Conservation (phyloP, 306 rosid genomes). For the Quercus variabilis region DNA sequence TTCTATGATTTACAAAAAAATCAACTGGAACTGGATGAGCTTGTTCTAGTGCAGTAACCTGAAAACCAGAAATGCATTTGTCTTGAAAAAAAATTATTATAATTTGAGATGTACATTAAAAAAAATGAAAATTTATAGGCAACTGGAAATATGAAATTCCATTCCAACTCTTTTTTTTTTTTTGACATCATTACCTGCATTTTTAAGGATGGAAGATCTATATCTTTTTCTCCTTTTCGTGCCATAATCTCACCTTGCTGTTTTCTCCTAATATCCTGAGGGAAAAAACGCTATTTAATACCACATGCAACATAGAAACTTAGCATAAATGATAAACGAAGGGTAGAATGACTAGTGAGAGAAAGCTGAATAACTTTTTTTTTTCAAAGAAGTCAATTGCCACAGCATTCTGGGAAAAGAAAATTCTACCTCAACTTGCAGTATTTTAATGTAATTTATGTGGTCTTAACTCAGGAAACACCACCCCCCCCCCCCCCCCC, state of each 20-base stretch:
- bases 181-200: slow-evolving; percentile 16
- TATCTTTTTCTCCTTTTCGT: slow-evolving; percentile 24
- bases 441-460: neutral
- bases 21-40: slow-evolving; percentile 79
- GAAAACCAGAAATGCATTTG: slow-evolving; percentile 29
- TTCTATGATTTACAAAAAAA: slow-evolving; percentile 57
- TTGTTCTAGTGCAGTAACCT: slow-evolving; percentile 57
- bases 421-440: neutral
- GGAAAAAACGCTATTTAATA: neutral
- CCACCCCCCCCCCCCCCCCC: neutral
- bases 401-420: neutral
- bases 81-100: slow-evolving; percentile 2
- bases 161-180: neutral
- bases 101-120: slow-evolving; percentile 18
- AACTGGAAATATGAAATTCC: neutral
- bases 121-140: neutral
- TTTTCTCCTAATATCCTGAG: slow-evolving; percentile 27
- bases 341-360: neutral
- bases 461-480: neutral
- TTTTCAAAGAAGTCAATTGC: neutral
- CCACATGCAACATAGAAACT: neutral
- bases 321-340: neutral
- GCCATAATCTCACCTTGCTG: slow-evolving; percentile 7
- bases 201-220: slow-evolving; percentile 16
- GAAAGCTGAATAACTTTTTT: slow-evolving; percentile 15